A percentile compares a stretch with the other conserved stretches of the same genome.
phyloP scores from a whole-genome alignment of 2,329 filamentous ascomycete genomes.

The Cladophialophora chaetospira region DNA sequence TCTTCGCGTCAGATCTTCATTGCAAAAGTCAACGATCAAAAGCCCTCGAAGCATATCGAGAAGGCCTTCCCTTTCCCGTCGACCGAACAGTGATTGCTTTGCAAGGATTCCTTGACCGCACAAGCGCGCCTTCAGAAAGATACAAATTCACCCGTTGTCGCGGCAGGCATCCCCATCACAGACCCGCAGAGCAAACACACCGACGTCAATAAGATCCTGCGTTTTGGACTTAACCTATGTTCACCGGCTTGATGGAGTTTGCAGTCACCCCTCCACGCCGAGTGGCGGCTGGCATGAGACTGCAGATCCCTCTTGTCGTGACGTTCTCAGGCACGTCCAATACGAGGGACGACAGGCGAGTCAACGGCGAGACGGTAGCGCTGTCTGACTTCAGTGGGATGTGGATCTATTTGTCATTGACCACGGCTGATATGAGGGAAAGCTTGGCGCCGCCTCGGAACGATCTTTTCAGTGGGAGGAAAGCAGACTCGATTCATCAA shows the following conservation, averaged over 20 bases:
- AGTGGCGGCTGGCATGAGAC: conserved; percentile 21
- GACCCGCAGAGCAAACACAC: too few species aligned
- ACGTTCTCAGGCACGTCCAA: conserved; percentile 13
- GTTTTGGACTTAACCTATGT: neutral
- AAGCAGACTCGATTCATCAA: conserved; percentile 31
- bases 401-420: conserved; percentile 32
- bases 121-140: too few species aligned
- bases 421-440: conserved; percentile 22
- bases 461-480: conserved; percentile 30
- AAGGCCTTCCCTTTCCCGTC: neutral
- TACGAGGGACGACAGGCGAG: neutral
- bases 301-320: conserved; percentile 25
- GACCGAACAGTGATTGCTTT: too few species aligned
- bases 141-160: too few species aligned
- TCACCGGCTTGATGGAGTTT: conserved; percentile 23
- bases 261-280: conserved; percentile 24
- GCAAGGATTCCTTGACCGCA: too few species aligned
- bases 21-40: neutral
- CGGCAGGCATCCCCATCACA: too few species aligned
- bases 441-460: conserved; percentile 25
- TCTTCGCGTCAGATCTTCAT: neutral
- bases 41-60: too few species aligned
- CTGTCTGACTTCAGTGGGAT: conserved; percentile 24
- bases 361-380: neutral
- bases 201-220: neutral